A percentile compares a stretch with the other conserved stretches of the same genome.
These are phyloP conservation scores for Zopfochytrium polystomum DNA, from an alignment of 371 early-diverging fungal species.

Conservation along the genomic window DNA sequence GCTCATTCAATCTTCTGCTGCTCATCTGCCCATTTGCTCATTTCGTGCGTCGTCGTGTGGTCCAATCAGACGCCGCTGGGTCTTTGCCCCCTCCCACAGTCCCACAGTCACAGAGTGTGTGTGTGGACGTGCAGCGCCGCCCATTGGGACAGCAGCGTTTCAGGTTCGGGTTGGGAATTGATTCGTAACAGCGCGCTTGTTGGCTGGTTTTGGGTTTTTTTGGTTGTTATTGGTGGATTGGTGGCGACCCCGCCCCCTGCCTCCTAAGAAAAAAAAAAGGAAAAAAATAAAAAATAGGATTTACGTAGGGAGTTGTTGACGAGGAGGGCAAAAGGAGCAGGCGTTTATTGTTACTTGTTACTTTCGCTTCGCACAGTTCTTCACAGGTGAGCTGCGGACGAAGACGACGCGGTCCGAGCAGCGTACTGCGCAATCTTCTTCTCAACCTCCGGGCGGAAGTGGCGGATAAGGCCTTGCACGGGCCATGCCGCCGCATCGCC, in stretches of 20 bases:
- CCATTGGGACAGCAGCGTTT: no score
- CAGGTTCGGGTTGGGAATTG: neutral
- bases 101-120: no score
- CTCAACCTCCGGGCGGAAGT: constrained; percentile 92
- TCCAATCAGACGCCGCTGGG: no score
- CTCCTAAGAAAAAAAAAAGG: neutral
- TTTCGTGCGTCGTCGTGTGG: no score
- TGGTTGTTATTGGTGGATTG: no score
- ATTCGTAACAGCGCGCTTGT: neutral
- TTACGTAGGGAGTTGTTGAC: neutral
- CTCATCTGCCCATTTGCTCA: no score
- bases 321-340: neutral
- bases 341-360: constrained; percentile 1
- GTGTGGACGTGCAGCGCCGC: no score
- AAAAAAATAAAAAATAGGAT: constrained; percentile 1
- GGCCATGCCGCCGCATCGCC: constrained; percentile 99
- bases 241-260: no score
- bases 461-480: constrained; percentile 90
- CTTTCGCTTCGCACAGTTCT: neutral
- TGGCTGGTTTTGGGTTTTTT: no score
- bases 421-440: constrained; percentile 57
- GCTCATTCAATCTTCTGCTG: no score
- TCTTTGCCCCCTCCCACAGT: no score
- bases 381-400: neutral
- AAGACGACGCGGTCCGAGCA: neutral